phyloP scores from a whole-genome alignment of 192 early-diverging fungal species.

The Linnemannia exigua region DNA sequence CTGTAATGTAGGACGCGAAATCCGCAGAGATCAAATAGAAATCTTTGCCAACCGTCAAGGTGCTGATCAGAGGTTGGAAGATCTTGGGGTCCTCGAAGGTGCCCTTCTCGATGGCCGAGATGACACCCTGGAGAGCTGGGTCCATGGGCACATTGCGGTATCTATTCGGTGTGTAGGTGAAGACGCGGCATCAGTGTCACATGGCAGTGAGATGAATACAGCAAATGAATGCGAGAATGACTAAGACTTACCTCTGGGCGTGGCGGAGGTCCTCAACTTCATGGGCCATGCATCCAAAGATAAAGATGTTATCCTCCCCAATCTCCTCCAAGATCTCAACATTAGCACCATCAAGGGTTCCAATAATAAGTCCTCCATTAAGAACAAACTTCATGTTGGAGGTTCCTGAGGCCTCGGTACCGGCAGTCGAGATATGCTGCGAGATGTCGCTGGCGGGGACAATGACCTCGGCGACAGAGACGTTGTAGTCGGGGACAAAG shows the following conservation, averaged over 20 bases:
- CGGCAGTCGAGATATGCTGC: constrained; percentile 99
- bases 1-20: constrained; percentile 87
- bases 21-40: constrained; percentile 90
- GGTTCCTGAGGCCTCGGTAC: constrained; percentile 98
- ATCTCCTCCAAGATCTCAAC: constrained; percentile 98
- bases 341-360: constrained; percentile 98
- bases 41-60: constrained; percentile 88
- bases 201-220: not conserved
- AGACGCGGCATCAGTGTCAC: no score
- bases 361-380: constrained; percentile 98
- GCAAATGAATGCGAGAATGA: not conserved
- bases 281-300: constrained; percentile 93
- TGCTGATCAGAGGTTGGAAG: constrained; percentile 84
- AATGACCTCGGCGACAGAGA: constrained; percentile 95
- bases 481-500: constrained; percentile 99
- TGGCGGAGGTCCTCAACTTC: constrained; percentile 97
- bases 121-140: constrained; percentile 82
- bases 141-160: constrained; percentile 86
- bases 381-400: constrained; percentile 99
- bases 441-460: constrained; percentile 99
- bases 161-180: constrained; percentile 22
- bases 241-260: constrained; percentile 71
- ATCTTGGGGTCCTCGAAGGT: constrained; percentile 86
- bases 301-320: constrained; percentile 97
- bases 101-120: constrained; percentile 84